Evolutionary conservation across 805 yeast genomes (phyloP).

Genomic region (Starmera dryadoides): DNA sequence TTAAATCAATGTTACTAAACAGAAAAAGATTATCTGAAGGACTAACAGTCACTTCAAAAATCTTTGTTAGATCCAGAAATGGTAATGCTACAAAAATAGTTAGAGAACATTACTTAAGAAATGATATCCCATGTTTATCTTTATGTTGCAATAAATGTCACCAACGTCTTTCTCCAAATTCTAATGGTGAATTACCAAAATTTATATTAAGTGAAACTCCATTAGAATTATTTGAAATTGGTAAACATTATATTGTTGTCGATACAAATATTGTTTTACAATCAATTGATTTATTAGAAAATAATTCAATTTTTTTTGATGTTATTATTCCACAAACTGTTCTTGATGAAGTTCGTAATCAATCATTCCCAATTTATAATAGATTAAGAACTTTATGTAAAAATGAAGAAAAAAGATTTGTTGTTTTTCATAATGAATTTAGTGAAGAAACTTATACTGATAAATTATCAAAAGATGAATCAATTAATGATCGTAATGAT

Average conservation of each 20-base stretch:
- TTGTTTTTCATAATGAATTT: slow-evolving; percentile 92
- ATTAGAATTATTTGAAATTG: slow-evolving; percentile 35
- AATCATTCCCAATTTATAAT: slow-evolving; percentile 82
- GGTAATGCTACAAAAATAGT: slow-evolving; percentile 90
- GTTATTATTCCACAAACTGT: slow-evolving; percentile 95
- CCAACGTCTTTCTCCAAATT: slow-evolving; percentile 47
- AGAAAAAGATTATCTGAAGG: slow-evolving; percentile 44
- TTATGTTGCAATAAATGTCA: slow-evolving; percentile 59
- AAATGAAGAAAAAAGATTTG: slow-evolving; percentile 70
- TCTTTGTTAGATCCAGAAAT: slow-evolving; percentile 82
- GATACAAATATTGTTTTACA: slow-evolving; percentile 86
- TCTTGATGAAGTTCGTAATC: slow-evolving; percentile 84
- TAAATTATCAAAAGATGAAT: slow-evolving; percentile 52
- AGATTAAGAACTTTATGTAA: slow-evolving; percentile 74
- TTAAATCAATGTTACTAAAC: slow-evolving; percentile 1
- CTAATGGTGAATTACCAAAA: slow-evolving; percentile 57
- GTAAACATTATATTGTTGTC: slow-evolving; percentile 73
- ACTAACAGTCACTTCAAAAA: slow-evolving; percentile 72
- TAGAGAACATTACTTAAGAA: slow-evolving; percentile 87
- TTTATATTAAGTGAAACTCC: slow-evolving; percentile 66
- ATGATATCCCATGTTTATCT: slow-evolving; percentile 89
- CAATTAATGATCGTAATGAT: slow-evolving; percentile 86
- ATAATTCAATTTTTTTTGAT: slow-evolving; percentile 68
- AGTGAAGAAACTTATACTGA: slow-evolving; percentile 59
- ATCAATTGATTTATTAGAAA: slow-evolving; percentile 87